Evolutionary conservation across 257 asterid genomes (phyloP), one percentile per base, ranked within the genome.

Genomic region (Echium plantagineum): DNA sequence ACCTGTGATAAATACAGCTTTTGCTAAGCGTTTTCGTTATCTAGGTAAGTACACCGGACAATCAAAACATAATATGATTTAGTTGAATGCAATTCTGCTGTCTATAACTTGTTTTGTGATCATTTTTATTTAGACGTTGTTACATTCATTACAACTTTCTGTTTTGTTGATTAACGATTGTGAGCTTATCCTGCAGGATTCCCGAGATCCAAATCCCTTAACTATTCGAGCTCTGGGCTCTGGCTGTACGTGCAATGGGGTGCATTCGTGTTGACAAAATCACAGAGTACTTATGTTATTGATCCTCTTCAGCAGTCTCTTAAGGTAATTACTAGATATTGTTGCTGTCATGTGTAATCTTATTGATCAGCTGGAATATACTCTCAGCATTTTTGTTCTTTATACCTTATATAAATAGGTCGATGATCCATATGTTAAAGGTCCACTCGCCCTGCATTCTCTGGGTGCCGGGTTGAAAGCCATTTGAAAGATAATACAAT

Each of bases 191-290:
- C 70, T 75, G 58, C 89, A 88, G 98, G 99, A 93, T 69, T 86
- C 99, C 42, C 99, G 89, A 68, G 99, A 93, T 62, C 97, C 99
- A 74, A 93, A 93, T 75, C 99, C 99, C 70, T 73, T 93, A 74
- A 93, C 89, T 67, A n/a, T n/a, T n/a, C n/a, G n/a, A n/a, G n/a
- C n/a, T n/a, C n/a, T 96, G 99, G 81, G 91, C 99, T 66, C 75
- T 93, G 81, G 99, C 99, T 66, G 99, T 93, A 64, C 84, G 99
- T 75, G 89, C 99, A 38, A 93, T 93, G 99, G 99, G 99, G 63
- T 93, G 99, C 85, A 93, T 93, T 63, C 97, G 99, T 26, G 97
- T 89, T 60, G 99, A 93, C 78, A 93, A 93, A 77, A 93, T 93
- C 71, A 93, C 97, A 1, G 99, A 93, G 74, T 93, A 93, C 71